Conservation (phyloP, 306 rosid genomes). For the Quercus aquifolioides region DNA sequence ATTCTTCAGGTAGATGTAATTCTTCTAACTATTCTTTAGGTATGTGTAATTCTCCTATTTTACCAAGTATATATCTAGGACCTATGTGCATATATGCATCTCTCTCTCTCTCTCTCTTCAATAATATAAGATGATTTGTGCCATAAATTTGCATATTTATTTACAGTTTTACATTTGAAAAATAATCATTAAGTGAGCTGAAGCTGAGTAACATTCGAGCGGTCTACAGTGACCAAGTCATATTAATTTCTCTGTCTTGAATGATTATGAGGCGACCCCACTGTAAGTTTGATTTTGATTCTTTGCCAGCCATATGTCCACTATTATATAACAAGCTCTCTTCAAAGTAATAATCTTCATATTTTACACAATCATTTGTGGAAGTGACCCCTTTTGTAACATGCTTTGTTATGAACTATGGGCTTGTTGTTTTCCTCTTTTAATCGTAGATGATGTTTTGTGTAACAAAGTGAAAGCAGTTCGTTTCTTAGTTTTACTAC, state of each 20-base stretch:
- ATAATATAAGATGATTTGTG: not conserved
- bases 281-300: slow-evolving; percentile 27
- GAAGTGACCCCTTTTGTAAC: not conserved
- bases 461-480: too few species aligned
- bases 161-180: slow-evolving; percentile 27
- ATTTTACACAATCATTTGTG: not conserved
- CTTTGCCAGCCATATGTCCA: slow-evolving; percentile 48
- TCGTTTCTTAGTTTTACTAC: too few species aligned
- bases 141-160: slow-evolving; percentile 14
- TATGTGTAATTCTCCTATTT: too few species aligned
- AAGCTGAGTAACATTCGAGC: slow-evolving; percentile 30
- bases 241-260: slow-evolving; percentile 58
- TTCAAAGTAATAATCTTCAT: not conserved
- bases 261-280: slow-evolving; percentile 60
- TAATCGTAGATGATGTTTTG: too few species aligned
- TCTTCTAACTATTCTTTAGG: too few species aligned
- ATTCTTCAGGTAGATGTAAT: too few species aligned
- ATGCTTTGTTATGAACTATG: not conserved
- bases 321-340: slow-evolving; percentile 10
- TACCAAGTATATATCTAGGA: too few species aligned
- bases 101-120: not conserved
- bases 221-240: slow-evolving; percentile 36
- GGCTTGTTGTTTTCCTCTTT: not conserved
- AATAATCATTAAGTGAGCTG: slow-evolving; percentile 31
- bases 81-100: not conserved